phyloP scores from a whole-genome alignment of 202 grass and related monocot species.

The Thinopyrum obtusiflorum region DNA sequence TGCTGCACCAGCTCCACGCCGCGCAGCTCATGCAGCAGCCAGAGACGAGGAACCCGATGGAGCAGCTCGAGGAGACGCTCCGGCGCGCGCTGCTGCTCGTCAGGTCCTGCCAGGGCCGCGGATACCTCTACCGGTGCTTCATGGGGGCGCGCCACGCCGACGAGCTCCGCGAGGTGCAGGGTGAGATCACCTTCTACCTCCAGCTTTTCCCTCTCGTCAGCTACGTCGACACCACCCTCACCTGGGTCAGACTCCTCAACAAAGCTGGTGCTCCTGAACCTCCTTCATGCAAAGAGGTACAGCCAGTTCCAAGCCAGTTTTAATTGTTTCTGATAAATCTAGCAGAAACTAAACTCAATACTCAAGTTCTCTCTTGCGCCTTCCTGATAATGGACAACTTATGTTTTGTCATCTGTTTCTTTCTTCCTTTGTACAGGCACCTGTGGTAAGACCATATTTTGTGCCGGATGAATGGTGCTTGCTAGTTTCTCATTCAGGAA shows the following conservation, averaged over 20 bases:
- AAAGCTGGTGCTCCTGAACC: neutral
- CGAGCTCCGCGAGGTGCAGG: slow-evolving; percentile 56
- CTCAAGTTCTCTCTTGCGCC: neutral
- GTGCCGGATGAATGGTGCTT: slow-evolving; percentile 30
- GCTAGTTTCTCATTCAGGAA: slow-evolving; percentile 29
- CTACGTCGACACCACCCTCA: slow-evolving; percentile 47
- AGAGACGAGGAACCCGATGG: slow-evolving; percentile 44
- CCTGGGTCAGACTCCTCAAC: slow-evolving; percentile 18
- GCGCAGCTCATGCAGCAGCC: slow-evolving; percentile 40
- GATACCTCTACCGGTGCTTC: slow-evolving; percentile 53
- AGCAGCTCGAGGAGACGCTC: slow-evolving; percentile 64
- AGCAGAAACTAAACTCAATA: neutral
- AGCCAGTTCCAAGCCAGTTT: neutral
- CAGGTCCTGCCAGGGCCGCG: slow-evolving; percentile 46
- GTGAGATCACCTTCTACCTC: slow-evolving; percentile 57
- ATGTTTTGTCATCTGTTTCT: slow-evolving; percentile 3
- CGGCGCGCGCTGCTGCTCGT: slow-evolving; percentile 48
- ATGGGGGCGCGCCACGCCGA: slow-evolving; percentile 52
- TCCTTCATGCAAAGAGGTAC: slow-evolving; percentile 40
- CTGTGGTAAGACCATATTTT: slow-evolving; percentile 50
- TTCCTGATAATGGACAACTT: neutral
- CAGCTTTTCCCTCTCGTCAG: slow-evolving; percentile 49
- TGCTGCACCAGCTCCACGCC: slow-evolving; percentile 44
- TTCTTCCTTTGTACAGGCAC: slow-evolving; percentile 43
- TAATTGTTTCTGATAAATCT: neutral